Conservation (phyloP, 306 rosid genomes). For the Carpinus fangiana region DNA sequence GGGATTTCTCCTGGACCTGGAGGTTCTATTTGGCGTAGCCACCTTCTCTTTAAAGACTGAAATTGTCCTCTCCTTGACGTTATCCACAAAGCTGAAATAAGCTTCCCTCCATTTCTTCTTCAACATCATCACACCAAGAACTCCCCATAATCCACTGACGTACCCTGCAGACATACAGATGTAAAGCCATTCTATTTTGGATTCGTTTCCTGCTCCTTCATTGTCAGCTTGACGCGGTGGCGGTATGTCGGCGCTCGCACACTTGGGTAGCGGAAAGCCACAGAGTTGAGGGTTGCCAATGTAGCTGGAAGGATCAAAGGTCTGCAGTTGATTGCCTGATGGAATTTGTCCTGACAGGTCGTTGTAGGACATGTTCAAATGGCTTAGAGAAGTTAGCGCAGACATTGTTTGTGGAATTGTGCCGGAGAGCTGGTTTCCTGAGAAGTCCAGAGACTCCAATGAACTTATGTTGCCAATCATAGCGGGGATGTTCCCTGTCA, state of each 20-base stretch:
- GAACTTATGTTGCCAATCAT: conserved; percentile 19
- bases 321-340: conserved; percentile 33
- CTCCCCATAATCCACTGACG: conserved; percentile 13
- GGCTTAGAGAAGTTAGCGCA: conserved; percentile 12
- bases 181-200: conserved; percentile 18
- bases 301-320: conserved; percentile 27
- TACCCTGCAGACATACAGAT: conserved; percentile 6
- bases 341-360: conserved; percentile 31
- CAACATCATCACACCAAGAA: conserved; percentile 3
- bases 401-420: conserved; percentile 34
- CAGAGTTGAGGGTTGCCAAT: conserved; percentile 30
- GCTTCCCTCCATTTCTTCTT: conserved; percentile 12
- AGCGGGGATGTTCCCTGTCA: conserved; percentile 28
- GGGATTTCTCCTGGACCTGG: neutral
- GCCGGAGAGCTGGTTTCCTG: conserved; percentile 32
- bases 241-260: neutral
- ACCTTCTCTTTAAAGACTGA: neutral
- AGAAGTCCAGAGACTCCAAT: conserved; percentile 36
- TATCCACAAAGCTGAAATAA: neutral
- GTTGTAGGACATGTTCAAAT: conserved; percentile 37
- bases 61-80: neutral
- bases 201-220: neutral
- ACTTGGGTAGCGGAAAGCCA: conserved; percentile 22
- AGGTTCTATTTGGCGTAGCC: neutral
- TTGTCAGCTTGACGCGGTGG: neutral